Evolutionary conservation across 2,329 filamentous ascomycete species (phyloP), one percentile per base, ranked within the genome.

Genomic region (Pseudogymnoascus sp.): DNA sequence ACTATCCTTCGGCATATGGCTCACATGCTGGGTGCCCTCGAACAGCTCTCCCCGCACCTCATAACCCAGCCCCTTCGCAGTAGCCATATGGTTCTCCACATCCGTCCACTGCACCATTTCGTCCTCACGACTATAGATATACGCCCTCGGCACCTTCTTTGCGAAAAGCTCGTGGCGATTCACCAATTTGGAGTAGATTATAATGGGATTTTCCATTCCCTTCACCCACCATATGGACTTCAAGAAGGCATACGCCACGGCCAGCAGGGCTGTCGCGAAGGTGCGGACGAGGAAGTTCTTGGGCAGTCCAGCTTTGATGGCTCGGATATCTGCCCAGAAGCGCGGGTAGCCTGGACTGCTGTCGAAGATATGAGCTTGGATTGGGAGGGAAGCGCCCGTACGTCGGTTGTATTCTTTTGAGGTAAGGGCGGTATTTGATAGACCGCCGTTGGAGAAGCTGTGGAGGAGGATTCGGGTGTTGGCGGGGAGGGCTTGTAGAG

Each of bases 381-480:
- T 63, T 2, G 76, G 76, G 4, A 81, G 62, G 4, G 73, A 63
- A 1, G 64, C 63, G 0, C 73, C 72, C 1, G 71, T 76, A 1
- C 66, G 72, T 51, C 62, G 55, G 10, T 13, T 38, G 67, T 78
- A 81, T 8, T 70, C 65, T 13, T 68, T 64, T 2, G 79, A 74
- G 5, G 81, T 64, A 27, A 74, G 68, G 4, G 69, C 70, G 3
- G 73, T 70, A 5, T 75, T 75, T 59, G 74, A 73, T 17, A 75
- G 69, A 13, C 80, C 80, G 27, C 79, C 80, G 63, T 82, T 80
- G 21, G 78, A 81, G 70, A 81, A 82, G 62, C 77, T 70, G 68
- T 82, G 79, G 7, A 81, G 65, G 31, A 78, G 73, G 67, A 70
- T 66, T 66, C 59, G 64, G 63, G 62, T 44, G 64, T 66, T 35